A percentile compares a stretch with the other conserved stretches of the same genome.
Conservation (phyloP, 257 asterid species). For the Nicotiana noctiflora region DNA sequence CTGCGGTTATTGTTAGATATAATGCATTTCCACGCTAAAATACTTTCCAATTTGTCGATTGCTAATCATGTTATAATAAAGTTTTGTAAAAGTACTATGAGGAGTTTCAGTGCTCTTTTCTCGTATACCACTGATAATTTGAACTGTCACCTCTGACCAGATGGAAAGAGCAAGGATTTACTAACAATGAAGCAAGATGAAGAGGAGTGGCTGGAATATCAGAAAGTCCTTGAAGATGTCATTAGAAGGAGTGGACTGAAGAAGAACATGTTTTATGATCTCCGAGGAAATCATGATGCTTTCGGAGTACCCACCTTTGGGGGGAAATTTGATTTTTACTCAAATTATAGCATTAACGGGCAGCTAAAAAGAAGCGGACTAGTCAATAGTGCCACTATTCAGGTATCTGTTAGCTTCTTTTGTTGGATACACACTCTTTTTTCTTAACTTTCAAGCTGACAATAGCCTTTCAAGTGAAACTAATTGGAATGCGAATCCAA, state of each 20-base stretch:
- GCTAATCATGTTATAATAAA: neutral
- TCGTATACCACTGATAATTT: neutral
- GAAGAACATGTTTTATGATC: constrained; percentile 57
- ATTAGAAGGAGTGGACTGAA: constrained; percentile 68
- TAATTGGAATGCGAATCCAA: neutral
- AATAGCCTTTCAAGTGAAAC: neutral
- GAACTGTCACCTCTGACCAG: constrained; percentile 38
- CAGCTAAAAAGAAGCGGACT: constrained; percentile 47
- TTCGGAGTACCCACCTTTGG: constrained; percentile 73
- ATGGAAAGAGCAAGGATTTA: constrained; percentile 94
- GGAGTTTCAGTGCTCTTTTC: neutral
- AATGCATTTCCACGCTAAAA: neutral
- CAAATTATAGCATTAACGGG: constrained; percentile 61
- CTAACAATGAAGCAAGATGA: constrained; percentile 73
- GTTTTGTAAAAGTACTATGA: neutral
- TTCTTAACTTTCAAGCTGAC: neutral
- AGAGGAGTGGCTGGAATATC: constrained; percentile 85
- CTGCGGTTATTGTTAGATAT: neutral
- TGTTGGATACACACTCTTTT: neutral
- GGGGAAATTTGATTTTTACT: constrained; percentile 67
- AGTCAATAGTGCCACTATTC: constrained; percentile 63
- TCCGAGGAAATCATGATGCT: constrained; percentile 92
- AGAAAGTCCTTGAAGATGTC: constrained; percentile 64
- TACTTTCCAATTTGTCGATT: neutral
- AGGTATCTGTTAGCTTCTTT: constrained; percentile 36